Base-by-base conservation (phyloP, 2,329 filamentous ascomycete genomes). In the Fusarium aywerte region DNA sequence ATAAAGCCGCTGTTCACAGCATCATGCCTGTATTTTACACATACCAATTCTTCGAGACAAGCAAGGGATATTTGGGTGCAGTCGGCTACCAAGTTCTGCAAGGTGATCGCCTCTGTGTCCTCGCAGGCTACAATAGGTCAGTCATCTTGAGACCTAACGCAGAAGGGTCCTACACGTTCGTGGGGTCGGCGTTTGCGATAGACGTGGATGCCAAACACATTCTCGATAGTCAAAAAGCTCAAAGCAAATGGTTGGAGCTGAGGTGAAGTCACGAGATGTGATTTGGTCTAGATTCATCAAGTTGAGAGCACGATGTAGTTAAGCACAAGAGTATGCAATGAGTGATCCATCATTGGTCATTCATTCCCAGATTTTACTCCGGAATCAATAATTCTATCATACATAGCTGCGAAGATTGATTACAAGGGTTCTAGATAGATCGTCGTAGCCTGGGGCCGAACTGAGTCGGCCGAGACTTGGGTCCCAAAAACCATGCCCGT, bases 381-480 rank as follows among this genome's bases (percentile, higher is more conserved):
- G 52, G 54, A 55, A 63, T 62, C 31, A 62, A 66, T 53, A 61
- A 57, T 69, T 70, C 67, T 74, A 74, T 74, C 71, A 73, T 74
- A 74, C 72, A 70, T 68, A 73, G 54, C 62, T 63, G 64, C 72
- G 68, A 74, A 73, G 54, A 69, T 68, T 72, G 68, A 74, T 74
- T 74, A 74, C 67, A 74, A 74, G 71, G 70, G 71, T 74, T 65
- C 56, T 74, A 74, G 65, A 70, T 73, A 73, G 66, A 71, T 74
- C 62, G 62, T 74, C 72, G 62, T 74, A 67, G 68, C 68, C 71
- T 64, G 59, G 67, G 64, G 56, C 62, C 61, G 58, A 58, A 49
- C 59, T 51, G 59, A 66, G 56, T 57, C 71, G 60, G 58, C 69
- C 71, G 60, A 71, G 71, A 61, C 65, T 73, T 70, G 64, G 58